A percentile compares a stretch with the other conserved stretches of the same genome.
phyloP scores from a whole-genome alignment of 2,329 filamentous ascomycete genomes.

The Clathrospora elynae region DNA sequence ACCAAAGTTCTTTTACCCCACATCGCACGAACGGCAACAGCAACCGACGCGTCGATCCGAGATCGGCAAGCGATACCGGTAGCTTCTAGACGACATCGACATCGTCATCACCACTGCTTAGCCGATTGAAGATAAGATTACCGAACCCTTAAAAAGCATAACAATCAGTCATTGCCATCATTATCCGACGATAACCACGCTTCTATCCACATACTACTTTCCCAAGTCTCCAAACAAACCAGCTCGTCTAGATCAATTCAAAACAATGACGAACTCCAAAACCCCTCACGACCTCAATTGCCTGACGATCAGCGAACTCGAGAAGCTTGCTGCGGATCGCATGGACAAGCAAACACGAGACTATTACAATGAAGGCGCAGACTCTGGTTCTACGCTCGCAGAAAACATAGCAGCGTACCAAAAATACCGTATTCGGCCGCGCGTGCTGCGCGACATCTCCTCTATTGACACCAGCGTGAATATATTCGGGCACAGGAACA shows the following conservation, averaged over 20 bases:
- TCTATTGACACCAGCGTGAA: constrained; percentile 45
- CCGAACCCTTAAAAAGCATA: background rate
- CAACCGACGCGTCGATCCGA: constrained; percentile 5
- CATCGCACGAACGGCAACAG: constrained; percentile 8
- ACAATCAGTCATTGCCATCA: constrained; percentile 1
- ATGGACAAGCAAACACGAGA: constrained; percentile 42
- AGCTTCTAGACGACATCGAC: constrained; percentile 9
- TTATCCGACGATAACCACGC: constrained; percentile 1
- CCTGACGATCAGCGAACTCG: constrained; percentile 34
- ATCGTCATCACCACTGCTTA: constrained; percentile 20
- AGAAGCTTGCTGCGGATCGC: constrained; percentile 31
- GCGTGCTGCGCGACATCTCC: constrained; percentile 49
- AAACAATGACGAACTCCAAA: constrained; percentile 22
- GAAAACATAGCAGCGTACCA: constrained; percentile 38
- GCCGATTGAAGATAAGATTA: constrained; percentile 10
- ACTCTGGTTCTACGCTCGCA: constrained; percentile 27
- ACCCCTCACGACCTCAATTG: constrained; percentile 31
- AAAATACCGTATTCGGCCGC: constrained; percentile 40
- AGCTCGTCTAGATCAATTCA: too few species aligned
- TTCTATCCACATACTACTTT: background rate
- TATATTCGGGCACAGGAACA: constrained; percentile 23
- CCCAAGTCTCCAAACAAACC: background rate
- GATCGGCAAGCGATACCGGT: constrained; percentile 22
- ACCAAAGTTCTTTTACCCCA: constrained; percentile 5
- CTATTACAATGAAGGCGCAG: constrained; percentile 38